These are phyloP conservation scores for Calocybe gambosa DNA, from an alignment of 1,284 basidiomycete genomes.

Conservation along the genomic window DNA sequence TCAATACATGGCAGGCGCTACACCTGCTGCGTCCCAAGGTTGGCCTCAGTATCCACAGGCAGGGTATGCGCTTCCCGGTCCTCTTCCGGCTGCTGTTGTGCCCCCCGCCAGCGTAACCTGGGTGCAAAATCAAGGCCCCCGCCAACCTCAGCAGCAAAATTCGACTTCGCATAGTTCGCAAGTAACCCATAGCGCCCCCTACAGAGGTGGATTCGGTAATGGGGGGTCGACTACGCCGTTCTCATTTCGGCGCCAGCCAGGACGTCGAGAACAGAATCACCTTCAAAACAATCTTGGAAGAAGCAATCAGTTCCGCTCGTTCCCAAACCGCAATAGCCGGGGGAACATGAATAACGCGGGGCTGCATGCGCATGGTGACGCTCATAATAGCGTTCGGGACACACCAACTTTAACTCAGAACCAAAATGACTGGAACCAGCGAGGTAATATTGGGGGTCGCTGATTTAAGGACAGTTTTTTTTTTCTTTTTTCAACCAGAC, in stretches of 20 bases:
- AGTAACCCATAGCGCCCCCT: constrained; percentile 10
- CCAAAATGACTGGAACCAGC: constrained; percentile 24
- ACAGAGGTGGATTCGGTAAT: constrained; percentile 19
- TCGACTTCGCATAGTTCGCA: constrained; percentile 10
- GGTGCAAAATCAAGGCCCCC: constrained; percentile 15
- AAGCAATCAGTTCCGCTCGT: constrained; percentile 18
- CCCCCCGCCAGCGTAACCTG: constrained; percentile 14
- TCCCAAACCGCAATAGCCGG: constrained; percentile 19
- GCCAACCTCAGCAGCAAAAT: constrained; percentile 11
- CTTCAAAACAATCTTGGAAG: constrained; percentile 16
- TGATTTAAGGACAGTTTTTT: constrained; percentile 8
- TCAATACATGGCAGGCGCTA: constrained; percentile 32
- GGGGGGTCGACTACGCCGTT: constrained; percentile 11
- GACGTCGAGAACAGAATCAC: constrained; percentile 19
- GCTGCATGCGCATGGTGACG: constrained; percentile 12
- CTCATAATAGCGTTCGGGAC: constrained; percentile 4
- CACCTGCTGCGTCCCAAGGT: constrained; percentile 12
- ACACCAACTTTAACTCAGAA: constrained; percentile 12
- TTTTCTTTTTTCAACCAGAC: no score
- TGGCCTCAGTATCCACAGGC: constrained; percentile 21
- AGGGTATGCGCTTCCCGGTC: constrained; percentile 15
- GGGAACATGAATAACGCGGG: constrained; percentile 15
- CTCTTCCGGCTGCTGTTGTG: constrained; percentile 8
- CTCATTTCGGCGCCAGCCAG: constrained; percentile 14
- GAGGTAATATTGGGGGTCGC: constrained; percentile 17